Evolutionary conservation across 768 basidiomycete species (phyloP).

Genomic region (Russula olivacea): DNA sequence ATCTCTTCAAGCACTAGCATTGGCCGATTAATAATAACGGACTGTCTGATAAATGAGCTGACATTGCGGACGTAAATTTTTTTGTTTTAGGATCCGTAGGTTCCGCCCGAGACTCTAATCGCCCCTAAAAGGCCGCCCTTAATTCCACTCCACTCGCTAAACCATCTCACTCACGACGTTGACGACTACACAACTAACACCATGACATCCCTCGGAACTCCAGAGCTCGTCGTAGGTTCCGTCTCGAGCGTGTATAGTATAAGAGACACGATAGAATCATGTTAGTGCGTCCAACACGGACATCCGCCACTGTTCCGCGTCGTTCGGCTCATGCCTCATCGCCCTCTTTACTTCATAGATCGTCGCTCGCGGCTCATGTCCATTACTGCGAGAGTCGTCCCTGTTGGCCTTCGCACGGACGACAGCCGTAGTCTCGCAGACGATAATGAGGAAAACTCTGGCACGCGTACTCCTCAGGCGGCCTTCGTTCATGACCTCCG

Average conservation of each 20-base stretch:
- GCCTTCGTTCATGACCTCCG: not conserved
- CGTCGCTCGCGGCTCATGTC: slow-evolving; percentile 21
- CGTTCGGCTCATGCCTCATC: not conserved
- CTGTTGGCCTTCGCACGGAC: not conserved
- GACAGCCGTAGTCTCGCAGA: slow-evolving; percentile 4
- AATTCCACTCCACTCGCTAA: not conserved
- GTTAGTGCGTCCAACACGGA: slow-evolving; percentile 8
- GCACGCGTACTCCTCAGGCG: not conserved
- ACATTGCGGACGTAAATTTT: slow-evolving; percentile 9
- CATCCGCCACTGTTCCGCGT: not conserved
- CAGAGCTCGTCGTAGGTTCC: slow-evolving; percentile 16
- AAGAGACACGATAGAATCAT: slow-evolving; percentile 20
- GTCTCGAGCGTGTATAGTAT: slow-evolving; percentile 18
- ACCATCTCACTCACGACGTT: slow-evolving; percentile 5
- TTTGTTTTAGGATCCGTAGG: not conserved
- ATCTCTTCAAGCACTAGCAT: not conserved
- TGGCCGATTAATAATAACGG: slow-evolving; percentile 17
- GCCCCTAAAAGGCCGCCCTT: not conserved
- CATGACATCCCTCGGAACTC: slow-evolving; percentile 6
- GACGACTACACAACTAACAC: not conserved
- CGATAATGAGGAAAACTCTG: slow-evolving; percentile 9
- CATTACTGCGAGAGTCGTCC: slow-evolving; percentile 4
- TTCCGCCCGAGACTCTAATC: slow-evolving; percentile 15
- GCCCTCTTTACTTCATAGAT: slow-evolving; percentile 7
- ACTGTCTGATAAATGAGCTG: not conserved